A percentile compares a stretch with the other conserved stretches of the same genome.
These are phyloP conservation scores for Helianthus annuus DNA, from an alignment of 129 eudicot species.

Conservation along the genomic window DNA sequence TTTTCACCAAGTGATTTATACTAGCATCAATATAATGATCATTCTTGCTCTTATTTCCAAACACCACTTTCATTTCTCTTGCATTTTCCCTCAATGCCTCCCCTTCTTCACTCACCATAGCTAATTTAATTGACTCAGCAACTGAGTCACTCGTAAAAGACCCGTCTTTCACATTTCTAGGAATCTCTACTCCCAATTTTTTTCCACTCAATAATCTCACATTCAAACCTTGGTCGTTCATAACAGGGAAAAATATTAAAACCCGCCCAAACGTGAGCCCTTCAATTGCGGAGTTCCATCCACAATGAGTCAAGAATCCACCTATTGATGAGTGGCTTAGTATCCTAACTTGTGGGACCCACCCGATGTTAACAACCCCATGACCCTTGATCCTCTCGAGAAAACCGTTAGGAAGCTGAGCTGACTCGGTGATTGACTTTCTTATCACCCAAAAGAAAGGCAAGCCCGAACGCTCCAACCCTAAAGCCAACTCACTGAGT, in stretches of 20 bases:
- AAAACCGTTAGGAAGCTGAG: slow-evolving; percentile 58
- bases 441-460: slow-evolving; percentile 81
- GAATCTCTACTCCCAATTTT: slow-evolving; percentile 68
- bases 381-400: slow-evolving; percentile 40
- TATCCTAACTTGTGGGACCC: slow-evolving; percentile 89
- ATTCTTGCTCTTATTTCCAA: slow-evolving; percentile 46
- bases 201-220: slow-evolving; percentile 57
- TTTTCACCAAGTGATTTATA: slow-evolving; percentile 2
- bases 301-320: slow-evolving; percentile 85
- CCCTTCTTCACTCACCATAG: slow-evolving; percentile 57
- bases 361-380: slow-evolving; percentile 52
- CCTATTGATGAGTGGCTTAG: slow-evolving; percentile 60
- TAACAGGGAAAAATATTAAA: slow-evolving; percentile 68
- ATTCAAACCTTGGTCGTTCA: slow-evolving; percentile 86
- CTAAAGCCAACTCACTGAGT: slow-evolving; percentile 63
- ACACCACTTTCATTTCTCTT: slow-evolving; percentile 40
- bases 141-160: slow-evolving; percentile 59
- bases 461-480: slow-evolving; percentile 52
- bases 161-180: slow-evolving; percentile 55
- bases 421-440: slow-evolving; percentile 42
- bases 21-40: slow-evolving; percentile 40
- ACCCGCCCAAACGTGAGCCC: slow-evolving; percentile 67
- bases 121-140: slow-evolving; percentile 49
- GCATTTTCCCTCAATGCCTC: slow-evolving; percentile 52
- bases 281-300: slow-evolving; percentile 85